phyloP scores from a whole-genome alignment of 495 filamentous ascomycete species.

The Penicillium diatomitis region DNA sequence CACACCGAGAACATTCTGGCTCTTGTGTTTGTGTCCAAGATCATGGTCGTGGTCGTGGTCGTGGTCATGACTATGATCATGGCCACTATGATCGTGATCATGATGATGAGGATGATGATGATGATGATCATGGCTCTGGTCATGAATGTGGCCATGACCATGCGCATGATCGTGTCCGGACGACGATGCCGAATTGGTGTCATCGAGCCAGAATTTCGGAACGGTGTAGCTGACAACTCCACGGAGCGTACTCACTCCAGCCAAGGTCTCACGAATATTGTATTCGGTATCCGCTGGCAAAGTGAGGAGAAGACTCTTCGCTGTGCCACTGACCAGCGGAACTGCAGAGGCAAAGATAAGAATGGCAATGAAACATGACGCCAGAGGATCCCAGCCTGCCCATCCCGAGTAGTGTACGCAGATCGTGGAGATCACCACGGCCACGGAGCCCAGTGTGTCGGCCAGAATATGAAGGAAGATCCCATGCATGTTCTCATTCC shows the following conservation, averaged over 20 bases:
- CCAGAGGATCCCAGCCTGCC: conserved; percentile 92
- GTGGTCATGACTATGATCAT: conserved; percentile 9
- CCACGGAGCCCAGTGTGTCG: conserved; percentile 88
- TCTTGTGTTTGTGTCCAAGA: conserved; percentile 22
- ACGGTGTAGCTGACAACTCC: conserved; percentile 82
- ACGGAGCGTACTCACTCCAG: conserved; percentile 69
- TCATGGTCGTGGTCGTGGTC: conserved; percentile 16
- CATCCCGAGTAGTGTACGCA: conserved; percentile 79
- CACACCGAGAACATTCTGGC: conserved; percentile 56
- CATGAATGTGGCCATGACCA: conserved; percentile 6
- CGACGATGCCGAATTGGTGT: conserved; percentile 36
- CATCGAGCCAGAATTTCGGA: conserved; percentile 91
- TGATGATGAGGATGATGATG: not conserved
- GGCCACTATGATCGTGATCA: conserved; percentile 1
- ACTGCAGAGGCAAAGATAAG: conserved; percentile 84
- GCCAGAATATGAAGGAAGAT: conserved; percentile 95
- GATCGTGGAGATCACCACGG: conserved; percentile 86
- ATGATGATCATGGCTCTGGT: conserved; percentile 2
- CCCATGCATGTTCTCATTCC: conserved; percentile 98
- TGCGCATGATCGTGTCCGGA: conserved; percentile 13
- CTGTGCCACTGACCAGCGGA: conserved; percentile 78
- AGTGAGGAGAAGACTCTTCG: conserved; percentile 70
- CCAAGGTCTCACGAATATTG: conserved; percentile 72
- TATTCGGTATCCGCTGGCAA: conserved; percentile 85
- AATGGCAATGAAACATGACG: conserved; percentile 86